phyloP scores from a whole-genome alignment of 2,329 filamentous ascomycete species.

The Hypoxylon sp. region DNA sequence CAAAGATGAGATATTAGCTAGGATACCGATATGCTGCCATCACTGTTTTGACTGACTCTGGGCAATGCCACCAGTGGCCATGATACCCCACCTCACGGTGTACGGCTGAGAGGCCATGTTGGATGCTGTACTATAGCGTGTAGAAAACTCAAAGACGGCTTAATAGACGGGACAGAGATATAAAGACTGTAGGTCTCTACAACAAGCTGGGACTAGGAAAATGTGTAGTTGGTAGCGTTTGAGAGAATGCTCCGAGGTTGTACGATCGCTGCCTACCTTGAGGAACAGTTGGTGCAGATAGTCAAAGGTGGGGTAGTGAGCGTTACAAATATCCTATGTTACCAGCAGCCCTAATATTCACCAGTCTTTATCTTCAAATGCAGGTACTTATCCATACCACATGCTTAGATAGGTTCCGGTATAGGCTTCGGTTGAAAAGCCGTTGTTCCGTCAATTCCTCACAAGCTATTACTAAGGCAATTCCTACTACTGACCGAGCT shows the following conservation, averaged over 20 bases:
- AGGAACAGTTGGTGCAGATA: background rate
- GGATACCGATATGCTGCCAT: background rate
- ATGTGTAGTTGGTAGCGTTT: background rate
- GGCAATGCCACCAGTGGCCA: constrained; percentile 73
- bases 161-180: background rate
- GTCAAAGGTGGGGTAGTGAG: constrained; percentile 31
- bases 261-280: background rate
- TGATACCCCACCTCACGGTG: constrained; percentile 71
- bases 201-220: background rate
- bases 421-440: constrained; percentile 18
- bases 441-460: background rate
- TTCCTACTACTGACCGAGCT: background rate
- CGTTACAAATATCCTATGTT: constrained; percentile 6
- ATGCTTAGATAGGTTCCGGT: constrained; percentile 4
- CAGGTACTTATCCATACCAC: constrained; percentile 1
- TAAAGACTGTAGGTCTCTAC: background rate
- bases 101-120: constrained; percentile 62
- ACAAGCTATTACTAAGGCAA: no score
- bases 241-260: constrained; percentile 3
- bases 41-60: constrained; percentile 61
- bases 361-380: background rate
- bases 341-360: background rate
- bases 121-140: constrained; percentile 30
- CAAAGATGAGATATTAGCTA: constrained; percentile 8
- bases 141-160: background rate